Evolutionary conservation across 495 filamentous ascomycete genomes (phyloP).

Genomic region (Trichoderma gamsii): DNA sequence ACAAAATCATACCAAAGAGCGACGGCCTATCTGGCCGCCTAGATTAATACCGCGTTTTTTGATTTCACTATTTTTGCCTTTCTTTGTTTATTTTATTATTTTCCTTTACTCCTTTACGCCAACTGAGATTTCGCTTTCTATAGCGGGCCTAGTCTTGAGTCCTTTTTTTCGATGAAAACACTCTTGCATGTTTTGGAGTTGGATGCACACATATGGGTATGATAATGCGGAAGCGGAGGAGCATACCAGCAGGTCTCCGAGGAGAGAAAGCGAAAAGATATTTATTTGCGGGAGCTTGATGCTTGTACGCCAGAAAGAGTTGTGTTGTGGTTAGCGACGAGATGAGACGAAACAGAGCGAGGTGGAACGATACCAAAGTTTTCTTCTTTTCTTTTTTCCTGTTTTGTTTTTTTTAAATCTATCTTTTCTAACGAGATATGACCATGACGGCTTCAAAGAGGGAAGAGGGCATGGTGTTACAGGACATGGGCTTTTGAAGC

Average conservation of each 20-base stretch:
- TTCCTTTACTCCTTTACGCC: not conserved
- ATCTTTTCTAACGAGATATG: not conserved
- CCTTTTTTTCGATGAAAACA: not conserved
- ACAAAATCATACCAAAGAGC: not conserved
- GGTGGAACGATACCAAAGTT: constrained; percentile 1
- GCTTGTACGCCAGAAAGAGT: not conserved
- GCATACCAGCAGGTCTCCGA: not conserved
- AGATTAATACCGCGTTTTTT: not conserved
- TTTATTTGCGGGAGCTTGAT: not conserved
- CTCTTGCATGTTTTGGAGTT: constrained; percentile 9
- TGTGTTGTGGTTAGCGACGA: not conserved
- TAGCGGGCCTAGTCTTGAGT: constrained; percentile 4
- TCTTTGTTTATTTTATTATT: not conserved
- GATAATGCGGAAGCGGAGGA: not conserved
- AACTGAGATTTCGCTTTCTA: not conserved
- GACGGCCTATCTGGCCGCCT: not conserved
- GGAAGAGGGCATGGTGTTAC: not conserved
- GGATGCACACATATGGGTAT: not conserved
- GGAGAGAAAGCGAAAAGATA: not conserved
- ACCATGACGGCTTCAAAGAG: constrained; percentile 5
- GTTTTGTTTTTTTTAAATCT: not conserved
- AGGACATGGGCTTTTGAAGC: not conserved
- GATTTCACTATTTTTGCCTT: not conserved
- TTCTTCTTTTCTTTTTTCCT: not conserved
- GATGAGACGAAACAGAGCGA: not conserved